Conservation (phyloP, 345 rosid genomes). For the Camelina laxa region DNA sequence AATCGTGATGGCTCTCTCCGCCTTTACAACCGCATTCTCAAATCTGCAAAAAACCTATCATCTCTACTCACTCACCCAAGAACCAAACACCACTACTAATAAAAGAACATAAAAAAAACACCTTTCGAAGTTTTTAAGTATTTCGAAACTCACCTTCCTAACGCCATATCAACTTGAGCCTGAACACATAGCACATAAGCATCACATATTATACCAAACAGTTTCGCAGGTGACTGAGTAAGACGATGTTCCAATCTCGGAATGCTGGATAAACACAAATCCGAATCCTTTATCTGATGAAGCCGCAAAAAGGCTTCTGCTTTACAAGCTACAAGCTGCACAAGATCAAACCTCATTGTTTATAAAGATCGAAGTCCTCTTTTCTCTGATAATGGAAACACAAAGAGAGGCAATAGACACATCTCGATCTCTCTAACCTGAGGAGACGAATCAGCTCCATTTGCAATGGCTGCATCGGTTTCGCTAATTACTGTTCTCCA, state of each 20-base stretch:
- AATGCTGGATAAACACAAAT: conserved; percentile 56
- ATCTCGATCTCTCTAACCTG: conserved; percentile 56
- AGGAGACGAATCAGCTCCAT: conserved; percentile 83
- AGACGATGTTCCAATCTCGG: conserved; percentile 47
- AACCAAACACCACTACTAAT: conserved; percentile 44
- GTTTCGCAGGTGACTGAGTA: conserved; percentile 37
- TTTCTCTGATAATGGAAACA: not conserved
- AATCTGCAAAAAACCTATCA: conserved; percentile 80
- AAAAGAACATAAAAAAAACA: not conserved
- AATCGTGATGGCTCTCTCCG: conserved; percentile 71
- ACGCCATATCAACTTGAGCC: conserved; percentile 90
- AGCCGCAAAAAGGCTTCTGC: conserved; percentile 90
- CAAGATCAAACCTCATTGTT: conserved; percentile 24
- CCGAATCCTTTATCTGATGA: conserved; percentile 74
- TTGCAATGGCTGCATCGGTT: conserved; percentile 73
- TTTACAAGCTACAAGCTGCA: conserved; percentile 87
- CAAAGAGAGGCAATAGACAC: conserved; percentile 8
- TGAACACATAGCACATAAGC: conserved; percentile 71
- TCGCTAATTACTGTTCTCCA: conserved; percentile 69
- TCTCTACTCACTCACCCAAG: conserved; percentile 51
- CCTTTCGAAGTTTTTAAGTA: conserved; percentile 12
- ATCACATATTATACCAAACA: conserved; percentile 74
- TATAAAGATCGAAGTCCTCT: not conserved
- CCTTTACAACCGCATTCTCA: conserved; percentile 78
- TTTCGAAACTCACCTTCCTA: conserved; percentile 85